A percentile compares a stretch with the other conserved stretches of the same genome.
phyloP scores from a whole-genome alignment of 192 early-diverging fungal species.

The Coemansia guatemalensis region DNA sequence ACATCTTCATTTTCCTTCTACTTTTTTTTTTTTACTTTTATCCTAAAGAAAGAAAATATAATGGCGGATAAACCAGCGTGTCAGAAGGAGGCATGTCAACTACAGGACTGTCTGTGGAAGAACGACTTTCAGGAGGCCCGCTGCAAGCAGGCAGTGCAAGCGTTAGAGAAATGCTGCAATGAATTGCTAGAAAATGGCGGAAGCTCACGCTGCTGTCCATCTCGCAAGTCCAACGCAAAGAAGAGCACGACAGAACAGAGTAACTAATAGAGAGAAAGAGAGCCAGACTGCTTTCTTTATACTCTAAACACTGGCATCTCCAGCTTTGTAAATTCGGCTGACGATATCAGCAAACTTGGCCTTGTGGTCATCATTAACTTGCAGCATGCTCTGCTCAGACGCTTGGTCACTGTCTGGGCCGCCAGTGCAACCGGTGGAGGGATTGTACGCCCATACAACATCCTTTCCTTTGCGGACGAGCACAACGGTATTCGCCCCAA shows the following conservation, averaged over 20 bases:
- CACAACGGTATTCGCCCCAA: conserved; percentile 43
- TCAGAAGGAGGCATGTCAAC: conserved; percentile 43
- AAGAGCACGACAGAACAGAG: neutral
- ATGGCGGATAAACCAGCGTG: conserved; percentile 40
- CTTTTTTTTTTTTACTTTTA: neutral
- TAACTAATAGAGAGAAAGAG: neutral
- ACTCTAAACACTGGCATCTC: conserved; percentile 6
- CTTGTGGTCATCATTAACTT: conserved; percentile 15
- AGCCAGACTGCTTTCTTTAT: neutral
- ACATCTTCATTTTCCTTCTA: neutral
- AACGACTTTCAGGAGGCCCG: conserved; percentile 50
- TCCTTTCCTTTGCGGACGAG: conserved; percentile 28
- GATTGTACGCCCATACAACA: conserved; percentile 36
- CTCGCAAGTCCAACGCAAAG: neutral
- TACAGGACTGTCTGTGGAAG: conserved; percentile 49
- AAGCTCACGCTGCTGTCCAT: conserved; percentile 43
- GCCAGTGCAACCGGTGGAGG: conserved; percentile 20
- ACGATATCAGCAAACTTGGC: conserved; percentile 25
- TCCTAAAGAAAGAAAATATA: neutral
- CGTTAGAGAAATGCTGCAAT: conserved; percentile 42
- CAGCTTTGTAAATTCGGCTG: conserved; percentile 8
- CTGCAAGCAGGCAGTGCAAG: conserved; percentile 29
- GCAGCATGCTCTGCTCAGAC: neutral
- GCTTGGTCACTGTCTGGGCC: conserved; percentile 19
- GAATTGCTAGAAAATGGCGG: conserved; percentile 28